Base-by-base conservation (phyloP, 257 asterid species). In the Petunia axillaris region DNA sequence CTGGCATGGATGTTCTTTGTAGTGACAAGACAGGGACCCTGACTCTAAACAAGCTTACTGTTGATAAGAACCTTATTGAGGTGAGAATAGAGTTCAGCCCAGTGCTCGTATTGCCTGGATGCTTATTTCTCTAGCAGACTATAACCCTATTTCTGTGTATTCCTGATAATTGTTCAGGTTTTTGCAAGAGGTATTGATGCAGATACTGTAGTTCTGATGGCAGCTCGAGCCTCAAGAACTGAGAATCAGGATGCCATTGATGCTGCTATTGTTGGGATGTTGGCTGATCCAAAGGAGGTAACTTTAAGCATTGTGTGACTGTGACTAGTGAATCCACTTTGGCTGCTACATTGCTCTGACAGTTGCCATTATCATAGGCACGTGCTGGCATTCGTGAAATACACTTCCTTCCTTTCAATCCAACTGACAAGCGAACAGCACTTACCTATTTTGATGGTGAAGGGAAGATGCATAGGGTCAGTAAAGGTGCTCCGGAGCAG, bases 1-100 rank as follows among this genome's bases (percentile, higher is more conserved):
- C 99, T n/a, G 99, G 99, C 84, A 95, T 95, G 99, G 99, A 95
- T 77, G 99, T 95, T 81, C 96, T 95, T 44, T 95, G 99, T 88
- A 95, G 99, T 43, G 99, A 95, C 82, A 95, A 95, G 85, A 93
- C 98, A 0, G 99, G 99, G 77, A 95, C 99, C 64, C 83, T 95
- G 85, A 93, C 99, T 43, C 81, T 95, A 75, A 95, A 95, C 89
- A 95, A 95, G 88, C 98, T 95, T 44, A 92, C 97, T 1, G 99
- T 95, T 80, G 99, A 95, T 83, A 95, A 92, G 89, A 89, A 89
- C 87, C 95, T 95, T 79, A 93, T 95, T 10, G 98, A 95, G 96
- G 98, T 94, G 68, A 36, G 87, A 53, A 63, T 63, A 44, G 65
- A 62, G 54, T 84, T 79, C 35, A 75, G 16, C 7, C 11, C 54